phyloP scores from a whole-genome alignment of 495 filamentous ascomycete genomes.

The Lentithecium fluviatile region DNA sequence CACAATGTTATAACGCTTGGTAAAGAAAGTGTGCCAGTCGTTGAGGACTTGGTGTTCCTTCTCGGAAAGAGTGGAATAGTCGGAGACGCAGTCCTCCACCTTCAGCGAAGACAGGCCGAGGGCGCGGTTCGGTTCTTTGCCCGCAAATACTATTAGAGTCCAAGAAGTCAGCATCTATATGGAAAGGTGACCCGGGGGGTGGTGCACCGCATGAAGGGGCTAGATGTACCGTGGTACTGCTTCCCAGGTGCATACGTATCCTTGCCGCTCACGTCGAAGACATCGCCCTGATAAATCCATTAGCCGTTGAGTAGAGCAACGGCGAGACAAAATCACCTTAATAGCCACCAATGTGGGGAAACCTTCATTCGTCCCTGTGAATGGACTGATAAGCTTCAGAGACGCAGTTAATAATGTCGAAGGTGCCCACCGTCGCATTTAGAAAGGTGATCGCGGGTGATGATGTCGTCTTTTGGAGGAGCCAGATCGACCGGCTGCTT shows the following conservation, averaged over 20 bases:
- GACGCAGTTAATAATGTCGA: not conserved
- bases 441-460: constrained; percentile 69
- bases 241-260: constrained; percentile 79
- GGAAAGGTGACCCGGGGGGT: not conserved
- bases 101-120: constrained; percentile 85
- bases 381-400: not conserved
- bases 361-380: constrained; percentile 57
- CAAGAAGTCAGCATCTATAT: constrained; percentile 7
- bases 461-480: constrained; percentile 85
- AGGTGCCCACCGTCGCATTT: constrained; percentile 69
- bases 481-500: constrained; percentile 77
- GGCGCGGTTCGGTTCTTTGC: constrained; percentile 89
- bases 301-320: not conserved
- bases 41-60: constrained; percentile 80
- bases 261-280: constrained; percentile 92
- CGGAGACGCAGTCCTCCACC: constrained; percentile 73
- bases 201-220: not conserved
- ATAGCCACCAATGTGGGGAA: constrained; percentile 88
- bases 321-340: constrained; percentile 51
- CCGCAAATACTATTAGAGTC: constrained; percentile 72
- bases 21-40: constrained; percentile 95
- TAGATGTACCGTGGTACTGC: constrained; percentile 72
- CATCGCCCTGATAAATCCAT: constrained; percentile 59
- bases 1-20: constrained; percentile 91
- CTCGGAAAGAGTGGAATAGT: constrained; percentile 83